Evolutionary conservation across 2,329 filamentous ascomycete genomes (phyloP), one percentile per base, ranked within the genome.

Genomic region (Dothiorella sarmentorum): DNA sequence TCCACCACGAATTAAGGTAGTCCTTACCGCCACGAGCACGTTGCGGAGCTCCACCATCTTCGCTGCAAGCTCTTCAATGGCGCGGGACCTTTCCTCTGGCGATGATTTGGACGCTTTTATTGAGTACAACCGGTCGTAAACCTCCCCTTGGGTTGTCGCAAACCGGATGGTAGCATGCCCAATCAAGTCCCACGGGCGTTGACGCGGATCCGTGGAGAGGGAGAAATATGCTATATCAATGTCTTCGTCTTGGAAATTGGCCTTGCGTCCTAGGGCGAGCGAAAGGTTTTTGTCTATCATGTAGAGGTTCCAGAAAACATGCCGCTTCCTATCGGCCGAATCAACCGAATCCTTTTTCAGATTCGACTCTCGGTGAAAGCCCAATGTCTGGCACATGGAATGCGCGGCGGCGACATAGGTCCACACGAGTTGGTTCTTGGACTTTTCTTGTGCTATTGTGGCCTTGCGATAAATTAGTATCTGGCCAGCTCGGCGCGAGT

Each of bases 251-350:
- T 74, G 73, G 24, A 74, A 68, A 9, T 66, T 60, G 15, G 70
- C 68, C 7, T 73, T 70, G 6, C 71, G 68, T 13, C 73, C 73
- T 9, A 74, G 58, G 10, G 71, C 67, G 7, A 75, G 63, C 1
- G 72, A 73, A 7, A 75, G 64, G 6, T 66, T 71, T 60, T 73
- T 75, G 56, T 75, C 73, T 44, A 73, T 66, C 56, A 70, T 65
- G 52, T 75, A 75, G 3, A 73, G 69, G 61, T 68, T 69, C 71
- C 70, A 74, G 49, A 75, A 74, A 1, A 66, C 61, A 22, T 71
- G 64, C 1, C 69, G 63, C 42, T 73, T 73, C 1, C 62, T 61
- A 2, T 63, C 64, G 1, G 66, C 63, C 15, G 70, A 65, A 10
- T 72, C 66, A 20, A 63, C 58, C 0, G 62, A 62, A 38, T 74